Evolutionary conservation across 2,329 filamentous ascomycete genomes (phyloP).

Genomic region (Ceratocystis cacaofunesta): DNA sequence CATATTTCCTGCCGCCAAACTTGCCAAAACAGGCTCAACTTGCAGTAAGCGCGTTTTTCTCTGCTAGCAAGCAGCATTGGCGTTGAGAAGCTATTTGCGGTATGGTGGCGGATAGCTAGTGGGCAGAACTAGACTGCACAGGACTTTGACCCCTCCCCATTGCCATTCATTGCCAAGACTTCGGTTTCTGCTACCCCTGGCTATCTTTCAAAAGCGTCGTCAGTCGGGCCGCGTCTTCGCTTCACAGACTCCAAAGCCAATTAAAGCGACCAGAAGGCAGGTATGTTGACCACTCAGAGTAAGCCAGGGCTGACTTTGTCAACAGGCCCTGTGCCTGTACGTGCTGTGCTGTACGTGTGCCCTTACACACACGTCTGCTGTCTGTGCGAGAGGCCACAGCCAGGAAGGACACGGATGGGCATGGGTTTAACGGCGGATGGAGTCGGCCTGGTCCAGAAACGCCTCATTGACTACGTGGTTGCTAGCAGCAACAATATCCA

Average conservation of each 20-base stretch:
- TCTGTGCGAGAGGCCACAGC: slow-evolving; percentile 1
- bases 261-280: neutral
- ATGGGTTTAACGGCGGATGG: neutral
- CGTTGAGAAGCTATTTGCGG: neutral
- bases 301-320: neutral
- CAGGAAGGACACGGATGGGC: neutral
- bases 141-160: neutral
- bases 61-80: neutral
- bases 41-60: too few species aligned
- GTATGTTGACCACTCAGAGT: neutral
- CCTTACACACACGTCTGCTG: neutral
- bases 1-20: too few species aligned
- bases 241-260: neutral
- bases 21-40: too few species aligned
- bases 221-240: slow-evolving; percentile 1
- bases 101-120: neutral
- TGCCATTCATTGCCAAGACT: neutral
- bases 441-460: neutral
- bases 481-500: neutral
- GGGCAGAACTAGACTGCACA: neutral
- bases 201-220: neutral
- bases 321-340: neutral
- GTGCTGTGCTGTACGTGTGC: neutral
- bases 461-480: neutral
- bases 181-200: neutral